phyloP scores from a whole-genome alignment of 2,329 filamentous ascomycete species.

The Clonostachys chloroleuca region DNA sequence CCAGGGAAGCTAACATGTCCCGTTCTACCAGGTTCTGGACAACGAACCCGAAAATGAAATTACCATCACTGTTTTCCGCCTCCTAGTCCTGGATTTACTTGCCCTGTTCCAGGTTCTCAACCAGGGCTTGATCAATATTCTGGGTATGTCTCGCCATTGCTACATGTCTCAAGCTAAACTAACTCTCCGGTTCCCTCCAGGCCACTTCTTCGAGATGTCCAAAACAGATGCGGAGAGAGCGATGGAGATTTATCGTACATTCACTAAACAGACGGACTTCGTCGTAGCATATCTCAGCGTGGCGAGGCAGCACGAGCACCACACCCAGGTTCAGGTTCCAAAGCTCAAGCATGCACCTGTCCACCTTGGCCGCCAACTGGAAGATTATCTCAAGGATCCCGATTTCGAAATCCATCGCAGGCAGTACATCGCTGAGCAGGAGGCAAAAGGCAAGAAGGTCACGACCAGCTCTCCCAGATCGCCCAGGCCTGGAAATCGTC shows the following conservation, averaged over 20 bases:
- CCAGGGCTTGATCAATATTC: slow-evolving; percentile 92
- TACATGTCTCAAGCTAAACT: slow-evolving; percentile 4
- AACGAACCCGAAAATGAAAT: slow-evolving; percentile 95
- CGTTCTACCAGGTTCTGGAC: slow-evolving; percentile 64
- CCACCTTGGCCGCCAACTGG: slow-evolving; percentile 80
- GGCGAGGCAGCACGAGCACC: slow-evolving; percentile 85
- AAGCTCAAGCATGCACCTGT: slow-evolving; percentile 97
- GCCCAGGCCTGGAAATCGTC: slow-evolving; percentile 5
- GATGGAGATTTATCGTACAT: slow-evolving; percentile 86
- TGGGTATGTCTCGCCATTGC: slow-evolving; percentile 56
- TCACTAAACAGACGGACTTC: slow-evolving; percentile 86
- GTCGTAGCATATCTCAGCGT: slow-evolving; percentile 87
- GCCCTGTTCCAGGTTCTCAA: slow-evolving; percentile 93
- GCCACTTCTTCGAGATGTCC: slow-evolving; percentile 98
- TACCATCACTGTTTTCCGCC: slow-evolving; percentile 85
- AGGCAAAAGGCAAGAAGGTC: slow-evolving; percentile 54
- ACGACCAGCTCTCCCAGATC: slow-evolving; percentile 28
- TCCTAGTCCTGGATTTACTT: slow-evolving; percentile 85
- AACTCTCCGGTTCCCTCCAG: slow-evolving; percentile 33
- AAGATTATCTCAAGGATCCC: slow-evolving; percentile 90
- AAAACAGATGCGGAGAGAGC: slow-evolving; percentile 88
- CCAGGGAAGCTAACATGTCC: slow-evolving; percentile 5
- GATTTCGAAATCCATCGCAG: slow-evolving; percentile 92
- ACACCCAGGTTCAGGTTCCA: slow-evolving; percentile 88
- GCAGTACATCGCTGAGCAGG: slow-evolving; percentile 86